phyloP scores from a whole-genome alignment of 1,284 basidiomycete genomes.

The Ustilago bromivora region DNA sequence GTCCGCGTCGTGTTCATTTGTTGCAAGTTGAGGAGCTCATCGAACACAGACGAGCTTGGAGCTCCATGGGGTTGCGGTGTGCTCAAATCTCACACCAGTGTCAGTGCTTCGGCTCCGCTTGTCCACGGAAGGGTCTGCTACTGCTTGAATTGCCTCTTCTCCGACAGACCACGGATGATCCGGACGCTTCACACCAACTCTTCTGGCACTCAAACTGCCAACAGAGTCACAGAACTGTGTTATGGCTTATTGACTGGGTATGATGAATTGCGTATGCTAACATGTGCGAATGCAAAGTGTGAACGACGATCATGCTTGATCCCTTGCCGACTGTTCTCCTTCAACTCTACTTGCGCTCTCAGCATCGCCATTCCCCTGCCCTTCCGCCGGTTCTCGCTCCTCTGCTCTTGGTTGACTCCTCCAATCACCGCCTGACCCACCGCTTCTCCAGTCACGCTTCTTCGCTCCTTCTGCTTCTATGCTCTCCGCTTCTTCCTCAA shows the following conservation, averaged over 20 bases:
- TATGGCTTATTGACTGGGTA: not conserved
- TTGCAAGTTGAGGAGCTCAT: no score
- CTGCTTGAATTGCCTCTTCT: no score
- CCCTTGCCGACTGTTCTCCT: not conserved
- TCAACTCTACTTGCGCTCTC: not conserved
- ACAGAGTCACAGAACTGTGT: no score
- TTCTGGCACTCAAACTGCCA: no score
- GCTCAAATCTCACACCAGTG: no score
- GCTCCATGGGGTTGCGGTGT: no score
- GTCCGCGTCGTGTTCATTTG: no score
- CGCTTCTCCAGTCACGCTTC: constrained; percentile 5
- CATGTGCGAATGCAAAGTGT: not conserved
- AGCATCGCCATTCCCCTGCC: not conserved
- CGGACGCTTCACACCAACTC: no score
- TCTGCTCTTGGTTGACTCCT: constrained; percentile 29
- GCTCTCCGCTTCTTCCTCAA: constrained; percentile 4
- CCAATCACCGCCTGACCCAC: constrained; percentile 21
- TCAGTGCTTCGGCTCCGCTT: no score
- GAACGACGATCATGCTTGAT: not conserved
- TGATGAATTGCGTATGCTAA: constrained; percentile 1
- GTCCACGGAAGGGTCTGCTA: no score
- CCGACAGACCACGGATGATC: no score
- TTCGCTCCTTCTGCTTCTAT: constrained; percentile 10
- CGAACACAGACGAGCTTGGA: no score
- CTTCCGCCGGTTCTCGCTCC: not conserved